These are phyloP conservation scores for Pseudonitzschia pungens DNA, from an alignment of 108 stramenopile genomes.

Conservation along the genomic window DNA sequence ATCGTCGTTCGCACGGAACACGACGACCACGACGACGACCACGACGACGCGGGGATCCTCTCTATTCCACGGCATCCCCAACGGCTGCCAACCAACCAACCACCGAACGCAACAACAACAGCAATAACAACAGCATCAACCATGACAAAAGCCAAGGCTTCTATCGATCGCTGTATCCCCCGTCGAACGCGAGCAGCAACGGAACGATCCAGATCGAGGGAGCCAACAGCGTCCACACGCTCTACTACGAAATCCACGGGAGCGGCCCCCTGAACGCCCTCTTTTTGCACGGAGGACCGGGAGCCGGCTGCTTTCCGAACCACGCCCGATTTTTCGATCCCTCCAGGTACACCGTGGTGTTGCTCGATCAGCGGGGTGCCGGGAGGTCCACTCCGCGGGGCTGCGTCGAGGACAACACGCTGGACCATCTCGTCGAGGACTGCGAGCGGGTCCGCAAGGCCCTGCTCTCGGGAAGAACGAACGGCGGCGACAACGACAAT, in stretches of 20 bases:
- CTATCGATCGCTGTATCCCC: constrained; percentile 2
- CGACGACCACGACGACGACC: neutral
- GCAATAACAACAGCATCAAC: too few relatives aligned
- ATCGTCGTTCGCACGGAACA: neutral
- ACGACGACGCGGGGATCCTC: neutral
- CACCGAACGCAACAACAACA: neutral
- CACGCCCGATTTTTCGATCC: constrained; percentile 84
- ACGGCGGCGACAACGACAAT: neutral
- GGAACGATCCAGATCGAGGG: constrained; percentile 31
- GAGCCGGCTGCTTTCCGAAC: constrained; percentile 70
- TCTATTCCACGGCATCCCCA: neutral
- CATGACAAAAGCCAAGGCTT: too few relatives aligned
- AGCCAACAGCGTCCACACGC: constrained; percentile 30
- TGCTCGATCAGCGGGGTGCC: constrained; percentile 88
- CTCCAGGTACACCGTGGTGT: constrained; percentile 61
- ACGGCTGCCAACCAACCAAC: neutral
- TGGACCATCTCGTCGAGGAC: constrained; percentile 66
- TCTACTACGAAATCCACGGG: constrained; percentile 41
- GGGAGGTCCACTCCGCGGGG: constrained; percentile 57
- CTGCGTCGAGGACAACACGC: constrained; percentile 44
- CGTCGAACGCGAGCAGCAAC: constrained; percentile 4
- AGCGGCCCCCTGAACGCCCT: constrained; percentile 36
- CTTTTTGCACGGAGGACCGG: constrained; percentile 87
- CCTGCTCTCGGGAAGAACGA: constrained; percentile 20
- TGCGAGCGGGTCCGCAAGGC: constrained; percentile 65